Evolutionary conservation across 306 rosid genomes (phyloP), one percentile per base, ranked within the genome.

Genomic region (Arachis stenosperma): DNA sequence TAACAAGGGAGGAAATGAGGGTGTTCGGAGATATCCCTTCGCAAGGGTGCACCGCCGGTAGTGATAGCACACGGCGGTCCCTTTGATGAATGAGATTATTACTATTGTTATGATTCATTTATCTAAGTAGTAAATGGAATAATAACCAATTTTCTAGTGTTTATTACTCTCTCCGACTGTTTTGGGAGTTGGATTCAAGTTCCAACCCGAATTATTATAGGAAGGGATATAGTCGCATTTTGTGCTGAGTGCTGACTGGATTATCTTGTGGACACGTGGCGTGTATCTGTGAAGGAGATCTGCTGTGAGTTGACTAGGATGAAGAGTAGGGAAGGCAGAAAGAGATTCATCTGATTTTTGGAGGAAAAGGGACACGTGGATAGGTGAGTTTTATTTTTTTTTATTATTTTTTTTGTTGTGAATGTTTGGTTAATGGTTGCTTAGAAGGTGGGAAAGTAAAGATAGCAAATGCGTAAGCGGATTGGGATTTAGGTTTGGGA

Each of bases 11-110:
- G 10, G 77, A 5, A 5, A 93, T 66, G 43, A 93, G 96, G 10
- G 90, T 85, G 8, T 54, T 53, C 39, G 80, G 75, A 43, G 89
- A 86, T 15, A 89, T 62, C 0, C 22, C 78, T 42, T 78, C 82
- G 75, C 98, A 93, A 0, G 97, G 98, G 15, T 70, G 89, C 43
- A 93, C 96, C 61, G 98, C 98, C 86, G 90, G 93, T 33, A 85
- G 76, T 4, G 82, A 71, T 2, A 93, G 88, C 60, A 81, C 77
- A 63, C 90, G 92, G 56, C 98, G 97, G 55, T 84, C 84, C 22
- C 69, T 67, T 11, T 70, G 57, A 6, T 22, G 27, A 22, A 1
- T 22, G 27, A 22, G 27, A 22, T 22, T 22, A 22, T 22, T 22
- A 22, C 52, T 41, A 8, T 14, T 68, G 2, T 22, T 68, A 2